phyloP scores from a whole-genome alignment of 2,329 filamentous ascomycete genomes.

The Phaeosphaeriaceae sp. region DNA sequence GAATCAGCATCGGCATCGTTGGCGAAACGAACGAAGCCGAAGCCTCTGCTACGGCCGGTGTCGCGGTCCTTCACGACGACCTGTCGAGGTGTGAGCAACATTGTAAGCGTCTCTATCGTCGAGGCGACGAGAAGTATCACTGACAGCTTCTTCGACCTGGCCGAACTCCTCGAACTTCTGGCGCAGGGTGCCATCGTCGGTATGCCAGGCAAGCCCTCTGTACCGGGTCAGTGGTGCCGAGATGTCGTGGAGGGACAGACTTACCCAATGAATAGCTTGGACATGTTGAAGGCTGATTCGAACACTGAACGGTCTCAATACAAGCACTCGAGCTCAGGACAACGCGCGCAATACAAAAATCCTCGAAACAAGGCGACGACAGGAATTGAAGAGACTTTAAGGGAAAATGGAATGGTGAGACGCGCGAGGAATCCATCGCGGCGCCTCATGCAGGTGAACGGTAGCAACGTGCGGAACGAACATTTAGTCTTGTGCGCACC shows the following conservation, averaged over 20 bases:
- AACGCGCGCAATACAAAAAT: conserved; percentile 37
- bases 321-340: conserved; percentile 39
- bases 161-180: conserved; percentile 94
- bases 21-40: conserved; percentile 92
- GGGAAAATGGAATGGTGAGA: conserved; percentile 25
- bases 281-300: conserved; percentile 65
- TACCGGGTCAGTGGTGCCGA: conserved; percentile 12
- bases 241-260: conserved; percentile 40
- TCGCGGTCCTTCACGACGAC: conserved; percentile 98
- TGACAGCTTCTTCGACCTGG: conserved; percentile 90
- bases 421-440: conserved; percentile 38
- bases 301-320: conserved; percentile 51
- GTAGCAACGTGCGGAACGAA: conserved; percentile 49
- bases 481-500: conserved; percentile 46
- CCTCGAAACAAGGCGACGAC: conserved; percentile 28
- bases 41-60: conserved; percentile 94
- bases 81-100: conserved; percentile 56
- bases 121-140: conserved; percentile 51
- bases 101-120: conserved; percentile 1
- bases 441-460: conserved; percentile 35
- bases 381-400: conserved; percentile 23
- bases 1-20: conserved; percentile 77
- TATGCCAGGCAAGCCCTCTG: conserved; percentile 98
- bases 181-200: conserved; percentile 84
- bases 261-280: conserved; percentile 95